A percentile compares a stretch with the other conserved stretches of the same genome.
phyloP scores from a whole-genome alignment of 2,329 filamentous ascomycete genomes.

The Tolypocladium sp. region DNA sequence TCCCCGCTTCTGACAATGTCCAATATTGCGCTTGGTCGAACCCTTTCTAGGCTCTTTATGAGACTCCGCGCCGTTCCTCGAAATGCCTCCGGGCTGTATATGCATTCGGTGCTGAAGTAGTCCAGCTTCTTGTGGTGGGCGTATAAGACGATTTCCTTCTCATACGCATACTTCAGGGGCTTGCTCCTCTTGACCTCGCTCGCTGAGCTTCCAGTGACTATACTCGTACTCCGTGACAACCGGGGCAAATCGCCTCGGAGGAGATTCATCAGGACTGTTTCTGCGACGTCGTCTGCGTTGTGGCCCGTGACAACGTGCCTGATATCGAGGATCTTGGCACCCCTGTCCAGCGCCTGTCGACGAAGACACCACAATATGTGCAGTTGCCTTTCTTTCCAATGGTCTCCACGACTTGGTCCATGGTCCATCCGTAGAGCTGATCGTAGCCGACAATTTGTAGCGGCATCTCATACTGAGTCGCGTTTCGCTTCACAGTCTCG shows the following conservation, averaged over 20 bases:
- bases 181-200: constrained; percentile 93
- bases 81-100: constrained; percentile 96
- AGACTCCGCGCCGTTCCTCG: constrained; percentile 81
- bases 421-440: constrained; percentile 95
- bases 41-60: constrained; percentile 91
- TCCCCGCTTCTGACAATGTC: constrained; percentile 93
- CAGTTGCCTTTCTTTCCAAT: constrained; percentile 98
- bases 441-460: constrained; percentile 88
- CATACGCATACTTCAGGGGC: constrained; percentile 94
- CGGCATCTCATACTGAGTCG: constrained; percentile 81
- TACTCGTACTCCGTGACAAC: constrained; percentile 79
- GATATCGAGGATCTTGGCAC: constrained; percentile 78
- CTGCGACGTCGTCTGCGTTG: constrained; percentile 94
- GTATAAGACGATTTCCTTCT: constrained; percentile 98
- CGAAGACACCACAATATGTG: constrained; percentile 95
- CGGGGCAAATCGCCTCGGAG: constrained; percentile 83
- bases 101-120: constrained; percentile 97
- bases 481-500: constrained; percentile 93
- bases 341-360: constrained; percentile 85
- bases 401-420: constrained; percentile 96
- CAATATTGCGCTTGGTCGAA: constrained; percentile 86
- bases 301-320: constrained; percentile 94
- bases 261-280: constrained; percentile 97
- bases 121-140: constrained; percentile 94
- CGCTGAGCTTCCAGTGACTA: constrained; percentile 68